phyloP scores from a whole-genome alignment of 2,329 filamentous ascomycete species.

The Onygenales sp. region DNA sequence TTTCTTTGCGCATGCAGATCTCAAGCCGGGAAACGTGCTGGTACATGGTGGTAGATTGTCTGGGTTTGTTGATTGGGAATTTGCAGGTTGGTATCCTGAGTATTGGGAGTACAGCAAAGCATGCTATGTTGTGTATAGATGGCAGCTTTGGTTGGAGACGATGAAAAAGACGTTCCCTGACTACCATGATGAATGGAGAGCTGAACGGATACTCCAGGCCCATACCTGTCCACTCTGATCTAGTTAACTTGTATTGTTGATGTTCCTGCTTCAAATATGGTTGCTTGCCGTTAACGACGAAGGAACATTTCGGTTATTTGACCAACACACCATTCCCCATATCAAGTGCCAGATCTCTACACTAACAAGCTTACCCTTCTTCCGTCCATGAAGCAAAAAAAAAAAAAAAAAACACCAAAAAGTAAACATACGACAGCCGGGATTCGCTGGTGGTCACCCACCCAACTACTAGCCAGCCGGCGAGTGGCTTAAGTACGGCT shows the following conservation, averaged over 20 bases:
- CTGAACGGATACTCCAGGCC: background rate
- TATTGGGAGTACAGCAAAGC: background rate
- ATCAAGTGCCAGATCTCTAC: no score
- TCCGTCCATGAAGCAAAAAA: no score
- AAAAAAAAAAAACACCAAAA: no score
- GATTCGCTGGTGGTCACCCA: no score
- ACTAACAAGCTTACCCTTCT: no score
- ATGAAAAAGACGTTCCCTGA: background rate
- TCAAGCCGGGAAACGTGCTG: constrained; percentile 1
- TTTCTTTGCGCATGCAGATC: constrained; percentile 2
- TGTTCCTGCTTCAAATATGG: background rate
- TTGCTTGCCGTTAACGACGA: no score
- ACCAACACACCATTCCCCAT: no score
- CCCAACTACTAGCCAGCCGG: no score
- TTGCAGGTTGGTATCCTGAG: background rate
- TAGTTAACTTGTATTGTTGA: background rate
- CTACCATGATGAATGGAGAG: background rate
- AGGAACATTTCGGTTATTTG: no score
- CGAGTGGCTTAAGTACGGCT: no score
- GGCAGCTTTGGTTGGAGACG: background rate
- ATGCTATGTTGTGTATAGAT: background rate
- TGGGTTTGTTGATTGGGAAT: constrained; percentile 1
- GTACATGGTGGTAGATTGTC: constrained; percentile 1
- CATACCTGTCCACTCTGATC: background rate
- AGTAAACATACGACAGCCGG: no score